Percentiles rank a stretch among this genome's conserved stretches.
phyloP scores from a whole-genome alignment of 768 basidiomycete genomes.

The Daedaleopsis nitida region DNA sequence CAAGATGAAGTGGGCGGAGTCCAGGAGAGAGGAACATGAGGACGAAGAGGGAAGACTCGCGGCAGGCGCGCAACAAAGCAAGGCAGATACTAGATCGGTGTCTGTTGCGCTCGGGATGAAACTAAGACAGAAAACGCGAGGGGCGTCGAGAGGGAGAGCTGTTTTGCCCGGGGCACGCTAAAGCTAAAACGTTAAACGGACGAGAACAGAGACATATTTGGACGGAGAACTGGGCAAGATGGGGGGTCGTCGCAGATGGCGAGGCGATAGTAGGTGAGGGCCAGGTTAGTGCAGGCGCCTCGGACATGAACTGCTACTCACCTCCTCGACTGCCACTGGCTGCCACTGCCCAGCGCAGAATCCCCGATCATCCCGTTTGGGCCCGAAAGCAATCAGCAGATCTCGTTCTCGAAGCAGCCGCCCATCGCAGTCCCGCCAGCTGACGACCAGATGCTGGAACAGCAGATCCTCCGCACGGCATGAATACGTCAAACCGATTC shows the following conservation, averaged over 20 bases:
- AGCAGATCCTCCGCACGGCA: slow-evolving; percentile 9
- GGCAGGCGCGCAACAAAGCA: slow-evolving; percentile 11
- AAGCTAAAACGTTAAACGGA: slow-evolving; percentile 36
- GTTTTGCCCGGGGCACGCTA: slow-evolving; percentile 28
- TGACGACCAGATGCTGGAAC: slow-evolving; percentile 9
- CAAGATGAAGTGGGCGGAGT: slow-evolving; percentile 33
- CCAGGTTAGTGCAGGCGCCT: slow-evolving; percentile 13
- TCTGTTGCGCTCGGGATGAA: slow-evolving; percentile 13
- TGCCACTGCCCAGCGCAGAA: slow-evolving; percentile 3
- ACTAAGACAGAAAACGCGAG: background rate
- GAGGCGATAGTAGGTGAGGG: slow-evolving; percentile 10
- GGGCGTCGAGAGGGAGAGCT: slow-evolving; percentile 8
- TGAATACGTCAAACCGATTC: slow-evolving; percentile 15
- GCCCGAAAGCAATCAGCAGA: slow-evolving; percentile 14
- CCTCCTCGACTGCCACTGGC: background rate
- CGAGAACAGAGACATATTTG: slow-evolving; percentile 1
- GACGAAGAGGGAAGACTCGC: slow-evolving; percentile 16
- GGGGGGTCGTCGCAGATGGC: slow-evolving; percentile 10
- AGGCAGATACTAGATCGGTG: slow-evolving; percentile 26
- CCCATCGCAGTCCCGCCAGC: background rate
- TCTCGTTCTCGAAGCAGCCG: slow-evolving; percentile 18
- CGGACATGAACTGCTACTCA: slow-evolving; percentile 4
- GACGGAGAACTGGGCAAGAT: slow-evolving; percentile 5
- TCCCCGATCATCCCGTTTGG: slow-evolving; percentile 17
- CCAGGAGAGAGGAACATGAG: slow-evolving; percentile 28